Evolutionary conservation across 2,329 filamentous ascomycete genomes (phyloP).

Genomic region (Monilinia laxa): DNA sequence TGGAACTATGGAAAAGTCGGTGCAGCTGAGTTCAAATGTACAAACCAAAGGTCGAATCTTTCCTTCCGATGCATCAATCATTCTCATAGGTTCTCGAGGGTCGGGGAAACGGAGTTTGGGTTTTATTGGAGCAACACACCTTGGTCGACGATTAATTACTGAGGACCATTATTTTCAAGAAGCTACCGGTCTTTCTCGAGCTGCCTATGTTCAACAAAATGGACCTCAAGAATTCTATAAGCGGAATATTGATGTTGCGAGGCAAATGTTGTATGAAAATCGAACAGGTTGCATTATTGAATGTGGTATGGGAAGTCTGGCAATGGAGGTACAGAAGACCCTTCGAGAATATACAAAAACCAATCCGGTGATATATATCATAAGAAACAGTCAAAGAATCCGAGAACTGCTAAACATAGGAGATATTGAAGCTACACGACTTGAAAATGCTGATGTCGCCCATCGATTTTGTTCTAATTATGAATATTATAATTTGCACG

Average conservation of each 20-base stretch:
- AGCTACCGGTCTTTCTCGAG: slow-evolving; percentile 59
- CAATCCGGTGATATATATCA: slow-evolving; percentile 70
- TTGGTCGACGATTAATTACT: slow-evolving; percentile 67
- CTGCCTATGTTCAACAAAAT: slow-evolving; percentile 61
- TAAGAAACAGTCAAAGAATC: slow-evolving; percentile 64
- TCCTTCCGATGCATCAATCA: slow-evolving; percentile 61
- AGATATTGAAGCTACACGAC: slow-evolving; percentile 45
- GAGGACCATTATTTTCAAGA: slow-evolving; percentile 68
- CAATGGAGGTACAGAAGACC: slow-evolving; percentile 47
- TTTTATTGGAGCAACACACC: slow-evolving; percentile 70
- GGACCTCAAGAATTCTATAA: slow-evolving; percentile 62
- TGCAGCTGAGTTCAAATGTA: slow-evolving; percentile 31
- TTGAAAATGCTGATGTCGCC: slow-evolving; percentile 46
- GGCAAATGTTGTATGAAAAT: slow-evolving; percentile 58
- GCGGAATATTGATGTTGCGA: slow-evolving; percentile 62
- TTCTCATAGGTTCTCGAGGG: slow-evolving; percentile 71
- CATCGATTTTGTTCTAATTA: slow-evolving; percentile 58
- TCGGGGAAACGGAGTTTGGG: slow-evolving; percentile 75
- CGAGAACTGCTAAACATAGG: slow-evolving; percentile 48
- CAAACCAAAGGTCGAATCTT: slow-evolving; percentile 34
- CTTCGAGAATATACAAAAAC: slow-evolving; percentile 61
- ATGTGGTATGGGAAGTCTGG: slow-evolving; percentile 61
- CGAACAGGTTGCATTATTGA: slow-evolving; percentile 65
- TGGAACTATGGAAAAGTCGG: slow-evolving; percentile 24
- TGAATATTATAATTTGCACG: slow-evolving; percentile 61